Evolutionary conservation across 106 monocot genomes (phyloP).

Genomic region (Apostasia ramifera): DNA sequence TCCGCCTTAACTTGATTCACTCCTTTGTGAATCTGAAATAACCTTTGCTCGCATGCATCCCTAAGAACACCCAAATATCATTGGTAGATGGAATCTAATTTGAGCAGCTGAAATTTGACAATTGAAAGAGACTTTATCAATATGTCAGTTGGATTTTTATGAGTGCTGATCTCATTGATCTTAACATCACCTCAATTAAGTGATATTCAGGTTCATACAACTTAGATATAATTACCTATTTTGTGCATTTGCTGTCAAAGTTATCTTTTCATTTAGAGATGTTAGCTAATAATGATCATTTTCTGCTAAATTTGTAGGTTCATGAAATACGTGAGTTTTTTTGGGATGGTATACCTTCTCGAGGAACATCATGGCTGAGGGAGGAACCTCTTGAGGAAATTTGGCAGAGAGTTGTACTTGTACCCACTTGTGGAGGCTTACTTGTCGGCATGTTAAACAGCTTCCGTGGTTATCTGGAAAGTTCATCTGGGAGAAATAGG

Average conservation of each 20-base stretch:
- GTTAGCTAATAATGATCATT: neutral
- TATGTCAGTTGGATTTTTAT: too few relatives aligned
- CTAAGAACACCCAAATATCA: too few relatives aligned
- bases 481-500: conserved; percentile 6
- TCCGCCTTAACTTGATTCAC: too few relatives aligned
- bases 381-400: conserved; percentile 70
- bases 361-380: conserved; percentile 84
- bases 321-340: conserved; percentile 75
- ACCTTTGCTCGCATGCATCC: too few relatives aligned
- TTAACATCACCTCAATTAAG: too few relatives aligned
- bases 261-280: neutral
- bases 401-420: conserved; percentile 72
- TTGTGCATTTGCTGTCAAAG: neutral
- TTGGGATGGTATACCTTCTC: conserved; percentile 84
- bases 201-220: neutral
- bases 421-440: conserved; percentile 68
- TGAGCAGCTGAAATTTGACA: too few relatives aligned
- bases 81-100: too few relatives aligned
- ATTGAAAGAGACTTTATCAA: too few relatives aligned
- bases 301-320: conserved; percentile 37
- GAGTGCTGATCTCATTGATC: too few relatives aligned
- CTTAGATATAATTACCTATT: neutral
- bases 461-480: conserved; percentile 32
- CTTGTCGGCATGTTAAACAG: conserved; percentile 67
- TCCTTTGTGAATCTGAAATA: too few relatives aligned